Conservation (phyloP, 225 moss, liverwort and hornwort genomes). For the Bryum argenteum region DNA sequence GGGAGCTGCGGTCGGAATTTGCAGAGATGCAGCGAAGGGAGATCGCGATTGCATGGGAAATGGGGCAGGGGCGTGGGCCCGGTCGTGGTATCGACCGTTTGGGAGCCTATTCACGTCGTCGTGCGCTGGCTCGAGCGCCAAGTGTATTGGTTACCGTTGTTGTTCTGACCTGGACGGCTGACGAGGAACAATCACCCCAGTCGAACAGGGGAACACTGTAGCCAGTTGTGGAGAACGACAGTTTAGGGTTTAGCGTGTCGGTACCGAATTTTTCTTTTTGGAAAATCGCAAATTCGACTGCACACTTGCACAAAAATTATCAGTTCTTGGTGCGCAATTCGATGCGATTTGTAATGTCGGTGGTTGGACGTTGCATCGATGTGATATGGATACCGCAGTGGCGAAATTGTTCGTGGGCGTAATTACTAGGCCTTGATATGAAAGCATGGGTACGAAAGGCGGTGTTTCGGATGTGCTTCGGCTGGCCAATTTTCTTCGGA, state of each 20-base stretch:
- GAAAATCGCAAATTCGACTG: no score
- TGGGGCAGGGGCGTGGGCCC: background rate
- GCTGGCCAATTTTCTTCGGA: slow-evolving; percentile 61
- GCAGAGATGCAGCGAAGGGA: background rate
- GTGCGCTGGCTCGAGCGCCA: background rate
- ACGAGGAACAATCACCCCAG: background rate
- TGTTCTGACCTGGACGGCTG: background rate
- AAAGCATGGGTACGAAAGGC: slow-evolving; percentile 15
- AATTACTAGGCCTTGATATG: background rate
- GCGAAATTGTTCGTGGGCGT: no score
- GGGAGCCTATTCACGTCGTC: slow-evolving; percentile 22
- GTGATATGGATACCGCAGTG: background rate
- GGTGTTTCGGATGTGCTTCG: slow-evolving; percentile 43
- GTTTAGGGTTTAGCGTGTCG: no score
- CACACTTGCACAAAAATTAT: no score
- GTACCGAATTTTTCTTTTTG: no score
- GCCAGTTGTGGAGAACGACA: no score
- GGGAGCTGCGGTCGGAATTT: background rate
- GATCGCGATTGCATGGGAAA: slow-evolving; percentile 7
- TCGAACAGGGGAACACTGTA: no score
- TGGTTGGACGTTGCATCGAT: background rate
- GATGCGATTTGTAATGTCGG: no score
- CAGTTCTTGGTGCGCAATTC: no score
- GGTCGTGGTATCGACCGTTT: slow-evolving; percentile 38
- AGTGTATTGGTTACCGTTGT: slow-evolving; percentile 36